Conservation (phyloP, 2,329 filamentous ascomycete species). For the Fusarium keratoplasticum region DNA sequence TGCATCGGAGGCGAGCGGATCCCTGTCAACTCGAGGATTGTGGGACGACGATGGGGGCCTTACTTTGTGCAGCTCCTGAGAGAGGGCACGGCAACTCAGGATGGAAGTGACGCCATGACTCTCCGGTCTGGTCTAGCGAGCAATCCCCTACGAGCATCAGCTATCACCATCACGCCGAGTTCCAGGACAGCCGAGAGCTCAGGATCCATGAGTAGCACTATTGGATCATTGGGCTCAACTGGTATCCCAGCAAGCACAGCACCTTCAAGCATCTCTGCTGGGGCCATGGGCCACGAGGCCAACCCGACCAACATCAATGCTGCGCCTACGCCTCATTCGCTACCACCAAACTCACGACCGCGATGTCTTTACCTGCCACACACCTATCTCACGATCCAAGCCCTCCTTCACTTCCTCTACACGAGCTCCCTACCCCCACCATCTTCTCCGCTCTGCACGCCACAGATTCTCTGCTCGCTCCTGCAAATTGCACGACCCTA, state of each 20-base stretch:
- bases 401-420: slow-evolving; percentile 92
- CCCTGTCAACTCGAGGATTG: slow-evolving; percentile 90
- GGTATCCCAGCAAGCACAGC: slow-evolving; percentile 56
- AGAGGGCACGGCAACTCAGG: slow-evolving; percentile 79
- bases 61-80: slow-evolving; percentile 94
- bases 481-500: slow-evolving; percentile 95
- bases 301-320: slow-evolving; percentile 60
- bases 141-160: slow-evolving; percentile 78
- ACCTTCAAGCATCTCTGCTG: slow-evolving; percentile 56
- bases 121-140: slow-evolving; percentile 72
- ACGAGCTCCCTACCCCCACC: slow-evolving; percentile 86
- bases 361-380: slow-evolving; percentile 93
- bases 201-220: slow-evolving; percentile 60
- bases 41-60: slow-evolving; percentile 90
- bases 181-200: slow-evolving; percentile 63
- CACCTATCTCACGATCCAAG: slow-evolving; percentile 88
- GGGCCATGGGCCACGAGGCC: slow-evolving; percentile 51
- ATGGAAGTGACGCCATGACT: slow-evolving; percentile 80
- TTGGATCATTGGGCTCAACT: slow-evolving; percentile 55
- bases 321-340: slow-evolving; percentile 66
- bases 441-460: slow-evolving; percentile 84
- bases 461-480: slow-evolving; percentile 94
- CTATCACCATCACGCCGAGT: slow-evolving; percentile 83
- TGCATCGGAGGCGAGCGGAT: slow-evolving; percentile 92
- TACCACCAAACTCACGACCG: slow-evolving; percentile 76